Evolutionary conservation across 768 basidiomycete genomes (phyloP).

Genomic region (Fibroporia radiculosa): DNA sequence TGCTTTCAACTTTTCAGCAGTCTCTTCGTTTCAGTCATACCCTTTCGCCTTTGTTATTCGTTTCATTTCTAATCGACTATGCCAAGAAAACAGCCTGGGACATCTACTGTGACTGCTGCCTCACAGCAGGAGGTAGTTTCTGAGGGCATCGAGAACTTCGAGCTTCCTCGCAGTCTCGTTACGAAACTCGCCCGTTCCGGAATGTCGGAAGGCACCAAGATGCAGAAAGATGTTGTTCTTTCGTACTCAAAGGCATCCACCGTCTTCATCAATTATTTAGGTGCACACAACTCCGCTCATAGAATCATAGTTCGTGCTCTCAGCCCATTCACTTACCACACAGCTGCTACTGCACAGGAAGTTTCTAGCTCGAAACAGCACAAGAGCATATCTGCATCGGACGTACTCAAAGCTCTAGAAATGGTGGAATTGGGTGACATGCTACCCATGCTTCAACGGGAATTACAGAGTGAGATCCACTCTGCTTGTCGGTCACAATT

Average conservation of each 20-base stretch:
- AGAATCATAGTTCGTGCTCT: neutral
- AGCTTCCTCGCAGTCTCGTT: conserved; percentile 77
- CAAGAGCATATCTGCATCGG: conserved; percentile 84
- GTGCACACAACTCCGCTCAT: conserved; percentile 33
- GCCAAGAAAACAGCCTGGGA: conserved; percentile 47
- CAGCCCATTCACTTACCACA: neutral
- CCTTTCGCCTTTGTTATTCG: no score
- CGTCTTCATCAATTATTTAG: conserved; percentile 91
- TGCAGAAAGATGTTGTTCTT: conserved; percentile 84
- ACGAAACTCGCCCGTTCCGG: conserved; percentile 81
- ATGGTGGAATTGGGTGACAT: conserved; percentile 70
- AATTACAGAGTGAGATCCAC: conserved; percentile 48
- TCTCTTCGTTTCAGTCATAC: no score
- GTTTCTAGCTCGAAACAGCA: conserved; percentile 78
- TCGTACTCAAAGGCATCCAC: conserved; percentile 86
- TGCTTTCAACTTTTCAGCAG: no score
- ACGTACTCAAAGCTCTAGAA: conserved; percentile 84
- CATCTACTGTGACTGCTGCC: conserved; percentile 56
- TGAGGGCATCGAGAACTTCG: conserved; percentile 84
- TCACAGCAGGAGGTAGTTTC: conserved; percentile 75
- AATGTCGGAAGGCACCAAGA: conserved; percentile 74
- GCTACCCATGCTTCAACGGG: conserved; percentile 50
- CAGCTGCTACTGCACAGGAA: conserved; percentile 65
- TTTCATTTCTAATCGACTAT: no score
- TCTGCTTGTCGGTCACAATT: neutral